These are phyloP conservation scores for Tetracladium setigerum DNA, from an alignment of 495 filamentous ascomycete species.

Conservation along the genomic window DNA sequence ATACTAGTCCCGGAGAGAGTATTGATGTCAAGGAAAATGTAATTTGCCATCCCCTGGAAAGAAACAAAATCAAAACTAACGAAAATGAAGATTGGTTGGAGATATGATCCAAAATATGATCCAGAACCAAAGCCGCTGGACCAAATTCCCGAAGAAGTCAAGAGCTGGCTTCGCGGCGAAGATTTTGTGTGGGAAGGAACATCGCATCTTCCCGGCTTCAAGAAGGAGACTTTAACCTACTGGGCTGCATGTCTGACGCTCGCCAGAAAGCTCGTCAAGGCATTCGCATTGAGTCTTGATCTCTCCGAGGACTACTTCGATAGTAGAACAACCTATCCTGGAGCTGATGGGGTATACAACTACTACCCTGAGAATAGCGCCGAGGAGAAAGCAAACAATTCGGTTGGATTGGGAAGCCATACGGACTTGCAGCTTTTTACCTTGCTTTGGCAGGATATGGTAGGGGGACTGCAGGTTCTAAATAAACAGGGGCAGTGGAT, in stretches of 20 bases:
- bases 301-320: slow-evolving; percentile 45
- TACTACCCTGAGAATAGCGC: slow-evolving; percentile 38
- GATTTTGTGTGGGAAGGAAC: slow-evolving; percentile 42
- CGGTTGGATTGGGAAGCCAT: slow-evolving; percentile 46
- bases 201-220: slow-evolving; percentile 38
- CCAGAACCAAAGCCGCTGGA: slow-evolving; percentile 31
- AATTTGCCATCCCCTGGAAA: not conserved
- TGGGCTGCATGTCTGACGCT: slow-evolving; percentile 38
- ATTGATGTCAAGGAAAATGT: slow-evolving; percentile 22
- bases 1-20: slow-evolving; percentile 18
- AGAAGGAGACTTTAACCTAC: slow-evolving; percentile 36
- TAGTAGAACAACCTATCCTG: slow-evolving; percentile 39
- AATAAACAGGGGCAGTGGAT: slow-evolving; percentile 46
- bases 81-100: slow-evolving; percentile 16
- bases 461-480: slow-evolving; percentile 46
- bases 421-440: slow-evolving; percentile 54
- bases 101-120: slow-evolving; percentile 39
- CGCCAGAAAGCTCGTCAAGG: slow-evolving; percentile 36
- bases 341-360: slow-evolving; percentile 41
- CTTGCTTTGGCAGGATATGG: slow-evolving; percentile 46
- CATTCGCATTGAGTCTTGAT: slow-evolving; percentile 43
- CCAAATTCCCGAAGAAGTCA: slow-evolving; percentile 27
- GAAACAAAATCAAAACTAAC: not conserved
- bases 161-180: slow-evolving; percentile 30
- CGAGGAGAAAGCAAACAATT: slow-evolving; percentile 22